phyloP scores from a whole-genome alignment of 2,329 filamentous ascomycete species.

The Biscogniauxia marginata region DNA sequence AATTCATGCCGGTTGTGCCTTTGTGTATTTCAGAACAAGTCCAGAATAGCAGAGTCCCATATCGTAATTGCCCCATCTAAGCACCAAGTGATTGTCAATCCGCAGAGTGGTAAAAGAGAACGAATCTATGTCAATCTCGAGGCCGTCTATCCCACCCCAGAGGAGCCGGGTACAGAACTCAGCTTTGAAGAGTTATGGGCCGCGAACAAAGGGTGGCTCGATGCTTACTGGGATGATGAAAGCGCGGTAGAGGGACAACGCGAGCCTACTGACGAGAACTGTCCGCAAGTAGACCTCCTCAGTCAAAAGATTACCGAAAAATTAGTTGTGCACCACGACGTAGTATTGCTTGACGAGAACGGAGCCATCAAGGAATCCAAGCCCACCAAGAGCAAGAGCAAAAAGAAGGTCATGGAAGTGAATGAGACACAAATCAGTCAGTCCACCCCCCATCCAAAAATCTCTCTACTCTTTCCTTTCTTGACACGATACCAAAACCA shows the following conservation, averaged over 20 bases:
- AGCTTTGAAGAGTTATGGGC: constrained; percentile 94
- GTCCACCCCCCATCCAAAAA: constrained; percentile 32
- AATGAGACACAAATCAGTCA: constrained; percentile 91
- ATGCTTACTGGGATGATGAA: constrained; percentile 55
- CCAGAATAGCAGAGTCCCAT: constrained; percentile 60
- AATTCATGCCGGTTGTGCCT: constrained; percentile 59
- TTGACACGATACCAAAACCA: constrained; percentile 1
- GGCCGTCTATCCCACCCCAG: constrained; percentile 76
- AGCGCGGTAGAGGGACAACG: constrained; percentile 19
- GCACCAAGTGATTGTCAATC: constrained; percentile 79
- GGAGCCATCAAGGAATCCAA: constrained; percentile 47
- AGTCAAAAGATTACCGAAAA: constrained; percentile 34
- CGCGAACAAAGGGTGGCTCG: constrained; percentile 67
- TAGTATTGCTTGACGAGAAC: constrained; percentile 57
- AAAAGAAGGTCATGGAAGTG: constrained; percentile 79
- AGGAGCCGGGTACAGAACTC: constrained; percentile 69
- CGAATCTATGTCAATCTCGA: constrained; percentile 85
- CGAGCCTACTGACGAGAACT: constrained; percentile 19
- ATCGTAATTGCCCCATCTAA: constrained; percentile 67
- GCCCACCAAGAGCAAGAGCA: constrained; percentile 54
- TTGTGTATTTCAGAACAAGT: constrained; percentile 54
- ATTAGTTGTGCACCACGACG: constrained; percentile 44
- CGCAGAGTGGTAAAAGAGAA: constrained; percentile 78
- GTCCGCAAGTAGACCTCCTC: constrained; percentile 27
- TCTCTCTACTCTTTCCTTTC: not conserved